Percentiles rank a stretch among this genome's conserved stretches.
These are phyloP conservation scores for Thermoascus crustaceus DNA, from an alignment of 2,329 filamentous ascomycete genomes.

Conservation along the genomic window DNA sequence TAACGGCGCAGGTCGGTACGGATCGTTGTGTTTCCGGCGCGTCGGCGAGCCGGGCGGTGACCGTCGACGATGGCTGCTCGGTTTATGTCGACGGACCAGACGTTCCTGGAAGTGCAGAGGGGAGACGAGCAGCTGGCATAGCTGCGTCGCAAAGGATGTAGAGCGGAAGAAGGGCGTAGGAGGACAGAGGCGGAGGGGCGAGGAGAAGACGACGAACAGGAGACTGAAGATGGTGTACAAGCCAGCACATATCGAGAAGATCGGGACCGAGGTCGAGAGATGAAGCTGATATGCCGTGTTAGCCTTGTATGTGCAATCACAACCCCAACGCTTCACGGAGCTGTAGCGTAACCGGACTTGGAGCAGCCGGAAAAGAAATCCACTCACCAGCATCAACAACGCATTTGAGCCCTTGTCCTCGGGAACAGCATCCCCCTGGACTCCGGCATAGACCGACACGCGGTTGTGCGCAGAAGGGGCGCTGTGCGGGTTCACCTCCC, in stretches of 20 bases:
- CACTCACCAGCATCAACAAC: slow-evolving; percentile 35
- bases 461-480: slow-evolving; percentile 20
- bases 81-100: slow-evolving; percentile 12
- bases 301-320: no score
- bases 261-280: slow-evolving; percentile 45
- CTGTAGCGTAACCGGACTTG: slow-evolving; percentile 1
- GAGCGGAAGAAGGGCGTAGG: slow-evolving; percentile 34
- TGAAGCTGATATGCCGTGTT: slow-evolving; percentile 36
- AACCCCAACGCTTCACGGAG: no score
- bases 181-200: slow-evolving; percentile 49
- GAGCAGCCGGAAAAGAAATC: not conserved
- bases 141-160: slow-evolving; percentile 41
- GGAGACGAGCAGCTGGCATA: slow-evolving; percentile 46
- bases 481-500: slow-evolving; percentile 18
- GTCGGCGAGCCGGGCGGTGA: slow-evolving; percentile 15
- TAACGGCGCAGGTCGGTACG: slow-evolving; percentile 21
- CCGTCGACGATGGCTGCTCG: slow-evolving; percentile 16
- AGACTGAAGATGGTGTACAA: slow-evolving; percentile 48
- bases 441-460: slow-evolving; percentile 6
- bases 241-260: slow-evolving; percentile 46
- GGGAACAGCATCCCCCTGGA: slow-evolving; percentile 19
- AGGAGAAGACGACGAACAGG: slow-evolving; percentile 43
- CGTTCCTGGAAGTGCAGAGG: slow-evolving; percentile 42
- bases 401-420: slow-evolving; percentile 30
- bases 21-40: slow-evolving; percentile 35